Conservation (phyloP, 73 alveolate genomes). For the Paraurostyla sp. region DNA sequence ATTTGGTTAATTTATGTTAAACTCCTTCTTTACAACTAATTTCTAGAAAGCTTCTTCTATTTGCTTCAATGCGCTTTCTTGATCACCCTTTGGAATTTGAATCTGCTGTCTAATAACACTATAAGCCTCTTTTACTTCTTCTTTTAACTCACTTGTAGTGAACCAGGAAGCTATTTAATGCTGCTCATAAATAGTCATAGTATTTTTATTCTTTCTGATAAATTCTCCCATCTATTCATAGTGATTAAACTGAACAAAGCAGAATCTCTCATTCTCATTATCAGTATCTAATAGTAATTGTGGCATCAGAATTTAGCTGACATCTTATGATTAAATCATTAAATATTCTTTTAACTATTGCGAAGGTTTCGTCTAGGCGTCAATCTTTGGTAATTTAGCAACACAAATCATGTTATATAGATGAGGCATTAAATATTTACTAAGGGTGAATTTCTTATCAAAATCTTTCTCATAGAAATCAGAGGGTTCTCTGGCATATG, state of each 20-base stretch:
- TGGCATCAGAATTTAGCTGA: not conserved
- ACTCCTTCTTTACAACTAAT: too few relatives aligned
- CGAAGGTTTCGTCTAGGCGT: not conserved
- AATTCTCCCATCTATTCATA: conserved; percentile 42
- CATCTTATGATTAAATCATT: not conserved
- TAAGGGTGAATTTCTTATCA: conserved; percentile 32
- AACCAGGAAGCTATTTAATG: conserved; percentile 11
- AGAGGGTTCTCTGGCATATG: conserved; percentile 71
- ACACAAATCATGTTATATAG: conserved; percentile 56
- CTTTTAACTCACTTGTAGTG: not conserved
- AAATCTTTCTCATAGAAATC: conserved; percentile 63
- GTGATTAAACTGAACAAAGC: conserved; percentile 21
- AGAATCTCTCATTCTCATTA: conserved; percentile 4
- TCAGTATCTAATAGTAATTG: not conserved
- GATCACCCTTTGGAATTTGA: not conserved
- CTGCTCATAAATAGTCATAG: not conserved
- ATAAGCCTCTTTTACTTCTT: not conserved
- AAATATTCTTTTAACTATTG: conserved; percentile 2
- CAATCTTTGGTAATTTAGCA: not conserved
- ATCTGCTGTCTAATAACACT: not conserved
- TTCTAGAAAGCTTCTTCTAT: too few relatives aligned
- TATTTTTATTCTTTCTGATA: not conserved
- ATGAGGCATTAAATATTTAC: conserved; percentile 37
- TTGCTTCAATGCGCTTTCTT: too few relatives aligned
- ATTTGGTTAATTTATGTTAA: not conserved